These are phyloP conservation scores for Haplosporangium gracile DNA, from an alignment of 192 early-diverging fungal genomes.

Conservation along the genomic window DNA sequence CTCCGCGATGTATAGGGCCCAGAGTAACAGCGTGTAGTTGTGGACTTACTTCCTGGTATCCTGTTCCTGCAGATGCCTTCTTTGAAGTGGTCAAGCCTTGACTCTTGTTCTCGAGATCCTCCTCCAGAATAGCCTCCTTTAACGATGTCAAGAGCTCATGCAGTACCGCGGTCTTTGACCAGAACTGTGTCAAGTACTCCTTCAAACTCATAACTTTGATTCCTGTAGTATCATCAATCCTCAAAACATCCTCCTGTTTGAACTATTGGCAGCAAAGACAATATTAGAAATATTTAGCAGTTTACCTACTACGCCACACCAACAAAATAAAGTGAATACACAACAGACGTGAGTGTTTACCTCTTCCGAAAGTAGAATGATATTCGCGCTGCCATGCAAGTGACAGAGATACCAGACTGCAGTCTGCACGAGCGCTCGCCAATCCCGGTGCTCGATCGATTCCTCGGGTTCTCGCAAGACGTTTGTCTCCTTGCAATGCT, in stretches of 20 bases:
- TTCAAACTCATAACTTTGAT: conserved; percentile 58
- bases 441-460: conserved; percentile 61
- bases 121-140: conserved; percentile 67
- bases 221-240: conserved; percentile 10
- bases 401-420: conserved; percentile 75
- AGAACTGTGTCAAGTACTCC: conserved; percentile 56
- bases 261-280: conserved; percentile 16
- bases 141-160: conserved; percentile 61
- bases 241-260: conserved; percentile 35
- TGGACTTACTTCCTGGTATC: conserved; percentile 41
- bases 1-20: neutral
- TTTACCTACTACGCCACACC: too few relatives aligned
- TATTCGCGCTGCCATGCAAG: conserved; percentile 36
- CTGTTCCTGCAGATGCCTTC: conserved; percentile 21
- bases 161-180: conserved; percentile 55
- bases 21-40: neutral
- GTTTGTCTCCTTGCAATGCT: conserved; percentile 67
- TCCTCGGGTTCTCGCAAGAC: conserved; percentile 52
- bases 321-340: neutral
- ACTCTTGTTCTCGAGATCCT: conserved; percentile 48
- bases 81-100: neutral
- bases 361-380: conserved; percentile 66
- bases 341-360: conserved; percentile 19
- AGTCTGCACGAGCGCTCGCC: conserved; percentile 64
- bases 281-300: neutral